Percentiles rank a stretch among this genome's conserved stretches.
Evolutionary conservation across 495 filamentous ascomycete genomes (phyloP).

Genomic region (Daldinia concentrica): DNA sequence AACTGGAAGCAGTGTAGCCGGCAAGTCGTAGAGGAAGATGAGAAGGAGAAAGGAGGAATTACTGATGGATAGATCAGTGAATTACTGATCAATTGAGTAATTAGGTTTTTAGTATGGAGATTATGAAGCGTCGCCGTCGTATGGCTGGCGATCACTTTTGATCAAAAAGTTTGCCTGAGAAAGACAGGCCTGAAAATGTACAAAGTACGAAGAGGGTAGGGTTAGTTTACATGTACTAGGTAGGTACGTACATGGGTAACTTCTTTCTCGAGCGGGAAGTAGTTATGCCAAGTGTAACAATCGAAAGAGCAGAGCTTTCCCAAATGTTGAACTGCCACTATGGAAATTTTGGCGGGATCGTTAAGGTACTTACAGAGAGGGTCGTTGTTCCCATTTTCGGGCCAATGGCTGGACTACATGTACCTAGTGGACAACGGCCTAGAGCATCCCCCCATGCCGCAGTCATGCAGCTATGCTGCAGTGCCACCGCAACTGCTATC

Average conservation of each 20-base stretch:
- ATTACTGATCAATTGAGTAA: constrained; percentile 27
- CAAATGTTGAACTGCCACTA: constrained; percentile 48
- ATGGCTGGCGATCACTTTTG: constrained; percentile 32
- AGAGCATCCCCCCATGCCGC: constrained; percentile 21
- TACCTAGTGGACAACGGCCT: constrained; percentile 11
- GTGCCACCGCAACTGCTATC: constrained; percentile 30
- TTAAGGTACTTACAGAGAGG: constrained; percentile 12
- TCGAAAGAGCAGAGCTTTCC: constrained; percentile 40
- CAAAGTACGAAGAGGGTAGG: constrained; percentile 20
- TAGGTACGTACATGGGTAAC: constrained; percentile 20
- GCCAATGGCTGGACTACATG: constrained; percentile 34
- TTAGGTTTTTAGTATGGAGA: constrained; percentile 10
- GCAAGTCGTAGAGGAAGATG: background rate
- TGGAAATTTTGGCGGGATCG: constrained; percentile 42
- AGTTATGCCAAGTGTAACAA: constrained; percentile 13
- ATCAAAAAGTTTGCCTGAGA: constrained; percentile 18
- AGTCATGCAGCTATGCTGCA: constrained; percentile 21
- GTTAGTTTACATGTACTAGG: constrained; percentile 5
- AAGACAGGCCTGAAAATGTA: constrained; percentile 19
- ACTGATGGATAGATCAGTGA: constrained; percentile 14
- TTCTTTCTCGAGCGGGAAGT: constrained; percentile 11
- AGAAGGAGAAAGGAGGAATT: constrained; percentile 14
- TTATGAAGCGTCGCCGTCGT: constrained; percentile 31
- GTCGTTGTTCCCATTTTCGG: constrained; percentile 35
- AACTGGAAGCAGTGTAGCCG: constrained; percentile 12